Evolutionary conservation across 2,329 filamentous ascomycete species (phyloP), one percentile per base, ranked within the genome.

Genomic region (Fusarium sp.): DNA sequence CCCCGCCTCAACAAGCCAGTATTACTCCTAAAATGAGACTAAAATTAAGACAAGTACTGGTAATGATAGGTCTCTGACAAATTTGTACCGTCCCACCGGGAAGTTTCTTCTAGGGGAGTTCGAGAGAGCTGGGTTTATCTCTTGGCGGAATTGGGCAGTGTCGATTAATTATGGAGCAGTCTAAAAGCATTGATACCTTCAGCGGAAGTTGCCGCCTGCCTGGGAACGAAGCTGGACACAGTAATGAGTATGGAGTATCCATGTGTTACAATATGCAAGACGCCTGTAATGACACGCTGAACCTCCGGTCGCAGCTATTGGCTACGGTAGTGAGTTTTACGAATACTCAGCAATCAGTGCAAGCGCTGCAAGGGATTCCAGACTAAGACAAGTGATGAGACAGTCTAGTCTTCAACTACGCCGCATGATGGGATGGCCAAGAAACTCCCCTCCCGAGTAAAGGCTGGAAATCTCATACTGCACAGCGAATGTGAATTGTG

Each of bases 11-110:
- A 69, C 57, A 68, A 27, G 31, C 9, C 16, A 44, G 48, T 35
- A 35, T 18, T 27, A 29, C n/a, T 23, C 31, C 38, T 33, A 37
- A 56, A 44, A 49, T 48, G 55, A 67, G 42, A 48, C 64, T 48
- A 46, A 67, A 37, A 48, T 39, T 56, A 48, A 61, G 56, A 49
- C 38, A 56, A 29, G 38, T 39, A 25, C 27, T 42, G 31, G 38
- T 39, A 25, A 33, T 42, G 31, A 23, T 48, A 42, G n/a, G 18
- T 55, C 29, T 51, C 49, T 33, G 41, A 52, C 48, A 52, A 60
- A 46, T 58, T 58, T 66, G 66, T 56, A 55, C 66, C 60, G 41
- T 70, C 48, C 55, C 35, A 70, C 60, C 29, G 60, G 54, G 51
- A 69, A 61, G 16, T 35, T 41, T 31, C 51, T 63, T 27, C 59